A percentile compares a stretch with the other conserved stretches of the same genome.
phyloP scores from a whole-genome alignment of 768 basidiomycete species.

The Hortiboletus campestris region DNA sequence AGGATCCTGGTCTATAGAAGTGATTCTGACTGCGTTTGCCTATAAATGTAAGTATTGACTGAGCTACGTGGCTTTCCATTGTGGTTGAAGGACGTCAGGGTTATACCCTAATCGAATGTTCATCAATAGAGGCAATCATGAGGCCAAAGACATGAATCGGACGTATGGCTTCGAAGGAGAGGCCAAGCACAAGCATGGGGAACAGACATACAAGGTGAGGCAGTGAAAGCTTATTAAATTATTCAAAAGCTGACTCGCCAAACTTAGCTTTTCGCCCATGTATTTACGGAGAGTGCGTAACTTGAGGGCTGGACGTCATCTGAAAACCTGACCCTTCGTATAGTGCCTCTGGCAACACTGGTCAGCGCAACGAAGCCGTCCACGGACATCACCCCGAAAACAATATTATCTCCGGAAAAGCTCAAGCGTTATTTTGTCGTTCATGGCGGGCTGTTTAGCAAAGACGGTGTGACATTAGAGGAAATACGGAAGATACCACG shows the following conservation, averaged over 20 bases:
- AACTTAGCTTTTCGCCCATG: slow-evolving; percentile 81
- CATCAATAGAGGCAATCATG: slow-evolving; percentile 96
- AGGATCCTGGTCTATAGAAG: slow-evolving; percentile 93
- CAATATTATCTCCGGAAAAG: slow-evolving; percentile 82
- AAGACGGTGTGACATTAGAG: slow-evolving; percentile 91
- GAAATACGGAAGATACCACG: slow-evolving; percentile 88
- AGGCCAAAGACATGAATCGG: slow-evolving; percentile 96
- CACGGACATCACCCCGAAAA: slow-evolving; percentile 34
- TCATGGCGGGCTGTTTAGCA: slow-evolving; percentile 95
- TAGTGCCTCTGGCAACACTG: slow-evolving; percentile 90
- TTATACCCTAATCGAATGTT: slow-evolving; percentile 86
- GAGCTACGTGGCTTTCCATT: neutral
- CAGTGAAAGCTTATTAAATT: neutral
- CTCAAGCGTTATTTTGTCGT: slow-evolving; percentile 90
- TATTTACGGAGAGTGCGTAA: slow-evolving; percentile 80
- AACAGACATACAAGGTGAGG: slow-evolving; percentile 85
- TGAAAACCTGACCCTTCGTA: slow-evolving; percentile 5
- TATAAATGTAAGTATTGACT: slow-evolving; percentile 73
- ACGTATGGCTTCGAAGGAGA: slow-evolving; percentile 95
- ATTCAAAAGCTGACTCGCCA: slow-evolving; percentile 4
- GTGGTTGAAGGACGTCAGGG: slow-evolving; percentile 51
- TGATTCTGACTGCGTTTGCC: slow-evolving; percentile 89
- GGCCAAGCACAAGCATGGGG: slow-evolving; percentile 94
- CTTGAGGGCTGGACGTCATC: neutral
- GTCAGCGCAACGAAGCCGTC: slow-evolving; percentile 68